phyloP scores from a whole-genome alignment of 2,329 filamentous ascomycete species.

The Ilyonectria destructans region DNA sequence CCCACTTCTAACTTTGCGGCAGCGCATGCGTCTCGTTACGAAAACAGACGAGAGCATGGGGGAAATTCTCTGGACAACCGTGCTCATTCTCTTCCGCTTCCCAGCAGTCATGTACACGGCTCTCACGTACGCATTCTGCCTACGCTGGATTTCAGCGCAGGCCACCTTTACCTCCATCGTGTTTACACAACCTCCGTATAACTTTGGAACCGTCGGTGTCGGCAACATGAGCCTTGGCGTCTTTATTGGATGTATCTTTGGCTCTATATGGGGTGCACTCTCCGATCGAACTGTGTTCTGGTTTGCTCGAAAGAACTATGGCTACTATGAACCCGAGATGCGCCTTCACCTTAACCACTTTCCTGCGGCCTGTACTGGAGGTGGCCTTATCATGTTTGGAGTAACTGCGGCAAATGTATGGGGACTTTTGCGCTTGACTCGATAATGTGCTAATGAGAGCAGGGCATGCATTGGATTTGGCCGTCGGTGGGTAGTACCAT shows the following conservation, averaged over 20 bases:
- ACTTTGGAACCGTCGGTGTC: slow-evolving; percentile 42
- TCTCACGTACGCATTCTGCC: slow-evolving; percentile 54
- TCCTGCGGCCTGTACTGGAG: slow-evolving; percentile 52
- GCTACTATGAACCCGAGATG: slow-evolving; percentile 62
- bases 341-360: slow-evolving; percentile 50
- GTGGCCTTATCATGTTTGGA: slow-evolving; percentile 57
- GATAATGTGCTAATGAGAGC: neutral
- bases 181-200: slow-evolving; percentile 53
- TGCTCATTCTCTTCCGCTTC: slow-evolving; percentile 43
- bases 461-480: slow-evolving; percentile 60
- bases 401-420: slow-evolving; percentile 52
- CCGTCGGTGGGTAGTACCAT: slow-evolving; percentile 54
- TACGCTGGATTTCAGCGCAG: slow-evolving; percentile 55
- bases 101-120: slow-evolving; percentile 57
- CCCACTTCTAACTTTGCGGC: slow-evolving; percentile 26
- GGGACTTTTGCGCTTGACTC: neutral
- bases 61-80: slow-evolving; percentile 4
- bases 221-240: slow-evolving; percentile 45
- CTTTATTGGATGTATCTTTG: slow-evolving; percentile 57
- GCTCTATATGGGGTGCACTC: slow-evolving; percentile 53
- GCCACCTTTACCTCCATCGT: slow-evolving; percentile 51
- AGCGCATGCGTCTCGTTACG: slow-evolving; percentile 34
- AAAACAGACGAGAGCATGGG: slow-evolving; percentile 35
- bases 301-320: slow-evolving; percentile 56
- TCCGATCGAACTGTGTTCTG: slow-evolving; percentile 55